These are phyloP conservation scores for Alternaria brassicicola DNA, from an alignment of 2,329 filamentous ascomycete species.

Conservation along the genomic window DNA sequence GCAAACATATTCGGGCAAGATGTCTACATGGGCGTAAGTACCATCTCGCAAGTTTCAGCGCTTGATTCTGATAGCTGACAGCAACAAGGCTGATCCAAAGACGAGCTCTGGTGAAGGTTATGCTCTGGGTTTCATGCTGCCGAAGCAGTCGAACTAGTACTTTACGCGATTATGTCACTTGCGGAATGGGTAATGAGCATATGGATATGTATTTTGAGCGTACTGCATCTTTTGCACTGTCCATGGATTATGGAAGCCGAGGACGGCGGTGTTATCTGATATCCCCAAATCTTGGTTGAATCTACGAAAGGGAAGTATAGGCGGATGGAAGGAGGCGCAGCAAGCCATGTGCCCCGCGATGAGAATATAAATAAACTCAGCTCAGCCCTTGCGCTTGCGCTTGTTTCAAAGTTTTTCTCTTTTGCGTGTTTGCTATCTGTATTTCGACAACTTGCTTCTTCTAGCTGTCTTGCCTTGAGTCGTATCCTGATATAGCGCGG, in stretches of 20 bases:
- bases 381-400: constrained; percentile 9
- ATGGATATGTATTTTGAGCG: not conserved
- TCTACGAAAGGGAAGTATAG: constrained; percentile 6
- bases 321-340: constrained; percentile 20
- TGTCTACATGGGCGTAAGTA: constrained; percentile 51
- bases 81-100: constrained; percentile 34
- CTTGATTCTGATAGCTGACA: constrained; percentile 14
- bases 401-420: not conserved
- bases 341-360: constrained; percentile 16
- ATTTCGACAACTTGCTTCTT: not conserved
- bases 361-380: constrained; percentile 7
- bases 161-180: not conserved
- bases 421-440: not conserved
- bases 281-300: constrained; percentile 10
- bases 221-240: not conserved
- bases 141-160: constrained; percentile 21
- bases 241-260: not conserved
- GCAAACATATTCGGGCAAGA: constrained; percentile 42
- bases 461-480: not conserved
- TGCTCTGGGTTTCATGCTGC: constrained; percentile 39
- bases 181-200: constrained; percentile 1
- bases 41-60: constrained; percentile 2
- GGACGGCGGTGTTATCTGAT: not conserved
- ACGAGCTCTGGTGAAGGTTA: constrained; percentile 33
- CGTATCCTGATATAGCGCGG: not conserved